Evolutionary conservation across 306 rosid species (phyloP), one percentile per base, ranked within the genome.

Genomic region (Malus asiatica): DNA sequence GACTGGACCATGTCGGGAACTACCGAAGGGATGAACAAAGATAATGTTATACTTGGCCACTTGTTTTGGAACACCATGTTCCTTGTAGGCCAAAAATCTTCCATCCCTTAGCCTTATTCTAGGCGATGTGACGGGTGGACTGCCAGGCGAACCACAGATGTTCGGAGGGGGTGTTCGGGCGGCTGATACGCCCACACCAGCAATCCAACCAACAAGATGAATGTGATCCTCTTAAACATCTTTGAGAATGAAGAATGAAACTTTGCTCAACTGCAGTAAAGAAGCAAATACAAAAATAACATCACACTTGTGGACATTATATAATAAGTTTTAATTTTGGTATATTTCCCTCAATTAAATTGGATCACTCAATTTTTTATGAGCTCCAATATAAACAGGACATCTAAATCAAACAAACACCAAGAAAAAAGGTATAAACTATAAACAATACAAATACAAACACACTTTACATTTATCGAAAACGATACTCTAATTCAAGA

Each of bases 71-170:
- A 87, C 86, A 63, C 93, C 93, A 68, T 83, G 52, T 33, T 87
- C 93, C 77, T 78, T 87, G 84, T 89, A 89, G n/a, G 93, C 89
- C 77, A 89, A 77, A 69, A 85, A 70, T 57, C 93, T 83, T 80
- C 91, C 93, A 78, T 89, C 93, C 77, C 91, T 85, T 0, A 89
- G 89, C 80, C 79, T 89, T 38, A 87, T 71, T 70, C 91, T 83
- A 25, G 89, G 71, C 1, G 80, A 86, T 64, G 91, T 85, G 42
- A 87, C 57, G 13, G 87, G 85, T 15, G 89, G 91, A 10, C 93
- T 87, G 14, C 76, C 81, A 0, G 84, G 77, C 27, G 87, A 83
- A 35, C 93, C 93, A 8, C 89, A 89, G 40, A 64, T 51, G 15
- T 45, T 83, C n/a, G 89, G 80, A 9, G 86, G 76, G 6, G 89